Conservation (phyloP, 2,329 filamentous ascomycete species). For the Davidsoniella australis region DNA sequence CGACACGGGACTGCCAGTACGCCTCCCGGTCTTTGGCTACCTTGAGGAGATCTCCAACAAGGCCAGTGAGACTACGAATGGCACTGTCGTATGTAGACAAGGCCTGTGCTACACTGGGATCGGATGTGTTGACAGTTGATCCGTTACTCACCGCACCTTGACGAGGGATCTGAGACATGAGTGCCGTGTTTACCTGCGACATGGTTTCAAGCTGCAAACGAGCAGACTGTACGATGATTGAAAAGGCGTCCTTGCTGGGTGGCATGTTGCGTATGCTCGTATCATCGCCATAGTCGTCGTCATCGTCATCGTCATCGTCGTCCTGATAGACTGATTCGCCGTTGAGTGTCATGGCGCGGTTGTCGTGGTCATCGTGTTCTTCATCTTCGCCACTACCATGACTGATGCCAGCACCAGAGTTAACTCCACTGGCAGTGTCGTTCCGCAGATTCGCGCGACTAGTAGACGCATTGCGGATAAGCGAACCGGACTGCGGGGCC, state of each 20-base stretch:
- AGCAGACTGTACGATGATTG: constrained; percentile 90
- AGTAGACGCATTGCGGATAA: constrained; percentile 16
- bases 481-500: background rate
- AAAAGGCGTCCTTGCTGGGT: constrained; percentile 79
- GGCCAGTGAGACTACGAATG: constrained; percentile 67
- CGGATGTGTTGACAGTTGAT: constrained; percentile 36
- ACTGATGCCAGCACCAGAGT: constrained; percentile 24
- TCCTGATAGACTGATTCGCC: constrained; percentile 23
- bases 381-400: constrained; percentile 34
- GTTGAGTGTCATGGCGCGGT: constrained; percentile 21
- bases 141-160: constrained; percentile 22
- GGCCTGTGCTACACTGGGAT: constrained; percentile 60
- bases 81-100: constrained; percentile 76
- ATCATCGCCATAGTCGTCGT: constrained; percentile 54
- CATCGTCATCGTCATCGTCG: constrained; percentile 46
- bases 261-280: constrained; percentile 63
- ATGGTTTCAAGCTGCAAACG: constrained; percentile 85
- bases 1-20: constrained; percentile 91
- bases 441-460: constrained; percentile 4
- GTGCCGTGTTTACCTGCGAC: constrained; percentile 65
- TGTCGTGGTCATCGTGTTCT: constrained; percentile 28
- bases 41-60: constrained; percentile 73
- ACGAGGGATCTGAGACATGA: constrained; percentile 45
- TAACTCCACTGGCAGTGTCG: constrained; percentile 16
- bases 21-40: constrained; percentile 89